Base-by-base conservation (phyloP, 768 basidiomycete genomes). In the Termitomyces sp. region DNA sequence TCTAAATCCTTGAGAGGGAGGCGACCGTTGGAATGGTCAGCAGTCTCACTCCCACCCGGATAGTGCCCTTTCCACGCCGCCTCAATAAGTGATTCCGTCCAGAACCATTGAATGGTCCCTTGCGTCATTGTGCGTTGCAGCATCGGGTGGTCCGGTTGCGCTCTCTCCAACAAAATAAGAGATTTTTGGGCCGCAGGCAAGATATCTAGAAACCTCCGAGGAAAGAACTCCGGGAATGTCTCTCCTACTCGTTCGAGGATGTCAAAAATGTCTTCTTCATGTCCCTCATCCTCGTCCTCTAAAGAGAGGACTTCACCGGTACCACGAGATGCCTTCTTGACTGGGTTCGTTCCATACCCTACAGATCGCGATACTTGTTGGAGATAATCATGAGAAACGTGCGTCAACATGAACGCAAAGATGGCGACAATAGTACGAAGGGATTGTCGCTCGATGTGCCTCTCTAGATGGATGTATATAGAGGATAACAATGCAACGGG, bases 171-270 rank as follows among this genome's bases (percentile, higher is more conserved):
- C 4, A 94, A 73, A 33, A 81, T 77, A 11, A 94, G 72, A 0
- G 92, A 93, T 66, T 84, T 87, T 62, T 84, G 84, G 1, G 91
- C 91, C 4, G 83, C 82, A 13, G 84, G 81, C 4, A 94, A 73
- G 7, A 83, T 77, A 49, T 80, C 76, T 7, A 82, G 73, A 33
- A 89, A 71, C 13, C 76, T 76, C 6, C 66, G 63, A 4, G 84
- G 81, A 61, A 94, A 83, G 71, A 94, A 94, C 4, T 72, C 71
- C 0, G 92, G 92, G 65, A 86, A 88, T 7, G 73, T 70, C 4
- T 77, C 74, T 42, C 76, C 76, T n/a, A 75, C 62, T 53, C 69
- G 49, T 65, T 75, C 69, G 61, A 75, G 66, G 60, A 74, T 69
- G 11, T 79, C 75, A 16, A 78, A 76, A 13, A 77, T 69, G 18